A percentile compares a stretch with the other conserved stretches of the same genome.
These are phyloP conservation scores for Sphagnum fallax DNA, from an alignment of 228 moss, liverwort and hornwort species.

Conservation along the genomic window DNA sequence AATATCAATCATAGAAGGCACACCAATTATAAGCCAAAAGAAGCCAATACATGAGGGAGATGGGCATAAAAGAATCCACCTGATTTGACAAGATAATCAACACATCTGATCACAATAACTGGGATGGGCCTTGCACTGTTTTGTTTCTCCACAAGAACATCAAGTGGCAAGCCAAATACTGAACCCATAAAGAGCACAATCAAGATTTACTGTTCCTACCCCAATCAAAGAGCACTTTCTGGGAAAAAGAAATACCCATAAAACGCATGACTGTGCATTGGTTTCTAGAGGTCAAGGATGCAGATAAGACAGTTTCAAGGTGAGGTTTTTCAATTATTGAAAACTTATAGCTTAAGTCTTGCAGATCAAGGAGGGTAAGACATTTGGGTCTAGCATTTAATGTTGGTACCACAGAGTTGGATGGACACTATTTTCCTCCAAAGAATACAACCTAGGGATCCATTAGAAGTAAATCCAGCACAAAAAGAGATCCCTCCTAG, in stretches of 20 bases:
- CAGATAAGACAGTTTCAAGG: neutral
- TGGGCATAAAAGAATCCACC: slow-evolving; percentile 15
- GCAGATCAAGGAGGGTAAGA: no score
- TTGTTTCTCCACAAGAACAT: slow-evolving; percentile 50
- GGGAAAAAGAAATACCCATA: no score
- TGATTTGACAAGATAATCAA: slow-evolving; percentile 54
- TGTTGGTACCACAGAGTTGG: no score
- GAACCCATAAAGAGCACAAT: slow-evolving; percentile 2
- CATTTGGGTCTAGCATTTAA: no score
- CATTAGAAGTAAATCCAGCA: neutral
- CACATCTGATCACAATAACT: slow-evolving; percentile 53
- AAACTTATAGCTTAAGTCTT: no score
- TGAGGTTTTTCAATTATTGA: neutral
- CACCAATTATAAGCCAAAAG: neutral
- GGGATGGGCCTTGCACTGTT: slow-evolving; percentile 56
- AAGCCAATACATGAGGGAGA: neutral
- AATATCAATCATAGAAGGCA: neutral
- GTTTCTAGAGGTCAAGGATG: no score
- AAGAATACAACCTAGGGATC: neutral
- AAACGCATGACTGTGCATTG: no score
- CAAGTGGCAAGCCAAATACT: slow-evolving; percentile 64
- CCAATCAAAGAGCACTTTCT: neutral
- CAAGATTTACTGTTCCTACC: neutral
- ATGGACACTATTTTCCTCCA: no score
- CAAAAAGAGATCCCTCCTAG: neutral